Conservation (phyloP, 257 asterid species). For the Solanum sejunctum region DNA sequence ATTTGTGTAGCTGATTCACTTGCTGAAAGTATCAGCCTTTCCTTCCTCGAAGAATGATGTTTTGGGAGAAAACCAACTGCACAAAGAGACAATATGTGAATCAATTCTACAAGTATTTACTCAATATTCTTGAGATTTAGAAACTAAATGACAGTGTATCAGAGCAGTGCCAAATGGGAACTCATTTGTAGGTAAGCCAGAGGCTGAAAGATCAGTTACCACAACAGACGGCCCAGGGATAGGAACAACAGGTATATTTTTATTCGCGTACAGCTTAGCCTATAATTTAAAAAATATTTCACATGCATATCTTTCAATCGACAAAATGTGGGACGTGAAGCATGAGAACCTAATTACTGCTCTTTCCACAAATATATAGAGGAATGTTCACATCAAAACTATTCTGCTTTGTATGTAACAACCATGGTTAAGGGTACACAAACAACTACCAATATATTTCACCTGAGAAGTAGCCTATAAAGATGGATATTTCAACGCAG, state of each 20-base stretch:
- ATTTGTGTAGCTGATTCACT: conserved; percentile 62
- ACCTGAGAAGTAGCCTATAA: neutral
- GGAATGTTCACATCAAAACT: neutral
- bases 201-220: conserved; percentile 82
- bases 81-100: conserved; percentile 2
- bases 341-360: neutral
- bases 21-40: conserved; percentile 63
- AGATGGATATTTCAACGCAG: neutral
- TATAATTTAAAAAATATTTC: conserved; percentile 14
- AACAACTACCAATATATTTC: neutral
- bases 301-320: neutral
- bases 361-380: neutral
- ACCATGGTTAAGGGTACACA: neutral
- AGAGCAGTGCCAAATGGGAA: conserved; percentile 71
- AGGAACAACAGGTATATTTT: conserved; percentile 65
- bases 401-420: neutral
- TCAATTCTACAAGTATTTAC: neutral
- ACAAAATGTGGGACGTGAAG: neutral
- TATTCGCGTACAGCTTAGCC: conserved; percentile 66
- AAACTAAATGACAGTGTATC: neutral
- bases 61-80: conserved; percentile 96
- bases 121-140: neutral
- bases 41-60: conserved; percentile 74
- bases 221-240: conserved; percentile 94
- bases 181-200: conserved; percentile 75